Evolutionary conservation across 225 moss, liverwort and hornwort species (phyloP), one percentile per base, ranked within the genome.

Genomic region (Rhytidiadelphus loreus): DNA sequence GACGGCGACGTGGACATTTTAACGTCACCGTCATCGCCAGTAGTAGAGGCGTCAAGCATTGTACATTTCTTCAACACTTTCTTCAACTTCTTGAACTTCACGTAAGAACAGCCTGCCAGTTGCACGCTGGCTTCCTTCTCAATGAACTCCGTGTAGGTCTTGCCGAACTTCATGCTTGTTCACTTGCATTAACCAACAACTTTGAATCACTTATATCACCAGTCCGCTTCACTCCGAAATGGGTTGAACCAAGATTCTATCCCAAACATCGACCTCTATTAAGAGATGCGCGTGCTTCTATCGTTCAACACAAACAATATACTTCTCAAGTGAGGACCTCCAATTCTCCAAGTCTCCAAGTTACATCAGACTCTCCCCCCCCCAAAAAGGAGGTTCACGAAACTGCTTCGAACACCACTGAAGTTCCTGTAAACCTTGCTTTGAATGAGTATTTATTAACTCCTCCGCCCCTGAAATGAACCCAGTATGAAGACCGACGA

Each of bases 21-120:
- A 12, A 75, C 70, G 30, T 77, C 70, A 55, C 72, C 15, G 59
- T 59, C 85, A 37, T 59, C 70, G n/a, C 71, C 73, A n/a, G 79
- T 44, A 24, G 30, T 28, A 37, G 75, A 62, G 79, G 86, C 23
- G 81, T 92, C 92, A 35, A 94, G 91, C 91, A 90, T 91, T 43
- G 95, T 91, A 85, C 98, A 98, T 84, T 88, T 91, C 90, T 97
- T 98, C 77, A 98, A 81, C 33, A 98, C 89, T 89, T 98, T 98
- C 91, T 98, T 98, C 69, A 97, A 85, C 86, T 93, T 94, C 88
- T 97, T 97, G 65, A 98, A 98, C 84, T 95, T 92, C 81, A 98
- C 96, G 84, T 93, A 94, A 23, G 96, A 93, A 83, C 94, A 94
- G 60, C 97, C 91, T 11, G 98, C 95, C 82, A 95, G 86, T 81